Evolutionary conservation across 768 basidiomycete genomes (phyloP), one percentile per base, ranked within the genome.

Genomic region (Myochromella boudieri): DNA sequence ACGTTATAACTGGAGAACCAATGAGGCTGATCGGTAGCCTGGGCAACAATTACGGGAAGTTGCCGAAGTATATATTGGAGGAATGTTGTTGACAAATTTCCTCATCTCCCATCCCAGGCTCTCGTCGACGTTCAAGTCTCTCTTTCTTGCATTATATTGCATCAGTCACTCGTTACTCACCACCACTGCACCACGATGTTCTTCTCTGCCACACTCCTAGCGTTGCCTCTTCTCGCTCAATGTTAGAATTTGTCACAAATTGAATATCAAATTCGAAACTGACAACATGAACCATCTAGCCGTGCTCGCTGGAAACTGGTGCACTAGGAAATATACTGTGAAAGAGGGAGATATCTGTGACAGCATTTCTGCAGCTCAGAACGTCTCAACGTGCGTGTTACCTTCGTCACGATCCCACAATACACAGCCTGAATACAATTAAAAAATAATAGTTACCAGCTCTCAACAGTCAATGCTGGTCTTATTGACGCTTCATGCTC

Each of bases 281-380:
- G 29, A 51, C 25, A 8, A 33, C n/a, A n/a, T 28, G 25, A 33
- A 15, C 1, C n/a, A 25, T 42, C 31, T 44, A 68, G 66, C 60
- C 37, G 63, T 54, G 9, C 51, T 68, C 46, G 74, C 74, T 27
- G 51, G 49, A 41, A 57, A 66, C 34, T 88, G n/a, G n/a, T n/a
- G 87, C 60, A 68, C 75, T n/a, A 80, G 87, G 53, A 72, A 60
- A 15, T 82, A 82, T 60, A 84, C 77, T 42, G 74, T 89, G 43
- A 55, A 66, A 49, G 56, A 59, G 5, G 80, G 79, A 26, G 82
- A 87, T 58, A 77, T 74, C 48, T 90, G 87, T 61, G 85, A 88
- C 64, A 57, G 50, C 45, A 89, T 90, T 63, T 87, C 82, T 54
- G 75, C 77, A 26, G 60, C 72, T 15, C 55, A 83, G 57, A 76